Evolutionary conservation across 495 filamentous ascomycete species (phyloP), one percentile per base, ranked within the genome.

Genomic region (Annulohypoxylon maeteangense): DNA sequence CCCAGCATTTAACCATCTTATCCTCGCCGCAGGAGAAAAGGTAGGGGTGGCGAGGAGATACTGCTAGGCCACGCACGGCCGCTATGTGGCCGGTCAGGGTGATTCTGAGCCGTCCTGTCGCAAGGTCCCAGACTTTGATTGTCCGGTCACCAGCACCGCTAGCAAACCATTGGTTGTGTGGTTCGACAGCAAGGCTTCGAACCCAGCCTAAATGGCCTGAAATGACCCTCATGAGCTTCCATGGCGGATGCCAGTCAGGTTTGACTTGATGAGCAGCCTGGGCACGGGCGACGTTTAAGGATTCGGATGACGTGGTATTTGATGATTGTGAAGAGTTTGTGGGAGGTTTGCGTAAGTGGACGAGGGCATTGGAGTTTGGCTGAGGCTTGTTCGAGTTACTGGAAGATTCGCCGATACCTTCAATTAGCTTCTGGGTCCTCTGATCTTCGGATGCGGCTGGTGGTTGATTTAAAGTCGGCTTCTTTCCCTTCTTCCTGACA

Each of bases 1-100:
- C 96, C 96, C 96, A 99, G 83, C 96, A 98, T 81, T 98, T 98
- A 36, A 99, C 96, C 93, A 97, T 98, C 86, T 99, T 99, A 79
- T 99, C 96, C 80, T 99, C 96, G 56, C 92, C 96, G 73, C 96
- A 98, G 12, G 93, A 97, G 80, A 98, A 99, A 34, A 99, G 87
- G 78, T 99, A 99, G 1, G 96, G 96, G 79, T 99, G 96, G 55
- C 96, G 85, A 14, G 94, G 92, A 3, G 93, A 97, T 6, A 99
- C 92, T 0, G 95, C 96, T 53, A 99, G 84, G 6, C 96, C 96
- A 48, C 96, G 90, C 14, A 99, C 96, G 6, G 95, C 96, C 42
- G 93, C 97, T 66, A 99, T 99, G 79, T 99, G 96, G 27, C 96
- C 96, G 2, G 96, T 99, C 29, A 99, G 82, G 2, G 96, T 98